Base-by-base conservation (phyloP, 176 grass and related monocot species). In the Phoenix dactylifera region DNA sequence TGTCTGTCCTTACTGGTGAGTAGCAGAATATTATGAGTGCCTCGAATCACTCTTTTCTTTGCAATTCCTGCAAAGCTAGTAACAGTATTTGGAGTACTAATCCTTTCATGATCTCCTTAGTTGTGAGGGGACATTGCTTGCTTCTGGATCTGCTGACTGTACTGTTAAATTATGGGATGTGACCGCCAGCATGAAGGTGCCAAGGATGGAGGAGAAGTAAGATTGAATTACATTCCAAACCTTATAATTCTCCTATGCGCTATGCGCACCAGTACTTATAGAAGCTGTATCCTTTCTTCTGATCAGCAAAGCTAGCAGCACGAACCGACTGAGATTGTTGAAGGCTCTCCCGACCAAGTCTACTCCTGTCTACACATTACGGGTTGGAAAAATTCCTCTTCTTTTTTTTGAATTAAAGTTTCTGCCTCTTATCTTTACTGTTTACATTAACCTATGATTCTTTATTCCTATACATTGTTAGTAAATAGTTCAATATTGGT, bases 141-240 rank as follows among this genome's bases (percentile, higher is more conserved):
- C 93, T 60, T 97, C 93, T 32, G 93, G 87, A 72, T 88, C 93
- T 14, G 93, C 87, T 4, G 92, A 97, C 59, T 88, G 87, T 74
- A 91, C 85, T 50, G 76, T 97, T 24, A 91, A 91, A 85, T 80
- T 97, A 17, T 97, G 93, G 93, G 93, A 97, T 78, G 78, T 97
- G 3, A 62, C 87, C 63, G 75, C 78, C 70, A 91, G 84, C 70
- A 81, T 69, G 58, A 97, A 85, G 80, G 76, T 66, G 61, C 79
- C 85, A 25, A 91, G 88, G 85, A 80, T 25, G 18, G 93, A 91
- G 26, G 93, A 97, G 5, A 71, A 23, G 87, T 97, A 63, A 75
- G 63, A 32, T 32, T 32, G 6, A 44, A 3, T 44, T 44, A 12
- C 28, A 30, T 30, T 30, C 28, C 7, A 44, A 44, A 44, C 35